phyloP scores from a whole-genome alignment of 495 filamentous ascomycete species.

The Glonium stellatum region DNA sequence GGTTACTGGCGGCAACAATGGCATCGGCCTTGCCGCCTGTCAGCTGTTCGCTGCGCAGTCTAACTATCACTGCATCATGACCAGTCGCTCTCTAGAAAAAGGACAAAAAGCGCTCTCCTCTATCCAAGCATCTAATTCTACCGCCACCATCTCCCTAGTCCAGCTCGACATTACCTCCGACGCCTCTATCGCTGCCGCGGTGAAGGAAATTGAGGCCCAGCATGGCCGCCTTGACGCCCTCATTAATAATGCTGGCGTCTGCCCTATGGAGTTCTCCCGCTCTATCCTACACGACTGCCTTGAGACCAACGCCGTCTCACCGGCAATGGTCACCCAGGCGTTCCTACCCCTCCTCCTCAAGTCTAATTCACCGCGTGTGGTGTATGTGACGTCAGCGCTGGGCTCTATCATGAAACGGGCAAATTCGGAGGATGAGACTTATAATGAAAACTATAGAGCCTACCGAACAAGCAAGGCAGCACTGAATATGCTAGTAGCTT shows the following conservation, averaged over 20 bases:
- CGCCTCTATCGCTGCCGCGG: constrained; percentile 24
- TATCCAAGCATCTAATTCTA: constrained; percentile 25
- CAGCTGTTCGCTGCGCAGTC: constrained; percentile 27
- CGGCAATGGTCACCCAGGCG: constrained; percentile 27
- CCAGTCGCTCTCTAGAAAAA: constrained; percentile 31
- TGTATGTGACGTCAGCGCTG: constrained; percentile 31
- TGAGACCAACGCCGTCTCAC: constrained; percentile 36
- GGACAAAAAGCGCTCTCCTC: constrained; percentile 29
- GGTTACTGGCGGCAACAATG: constrained; percentile 37
- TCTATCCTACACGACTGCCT: constrained; percentile 17
- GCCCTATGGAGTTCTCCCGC: constrained; percentile 2
- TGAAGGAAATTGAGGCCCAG: constrained; percentile 9
- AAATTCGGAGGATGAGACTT: constrained; percentile 10
- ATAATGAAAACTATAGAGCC: background rate
- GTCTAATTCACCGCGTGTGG: constrained; percentile 25
- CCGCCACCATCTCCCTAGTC: constrained; percentile 22
- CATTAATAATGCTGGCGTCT: constrained; percentile 25
- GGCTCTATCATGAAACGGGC: constrained; percentile 20
- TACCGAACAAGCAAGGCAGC: constrained; percentile 35
- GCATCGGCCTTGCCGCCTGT: constrained; percentile 34
- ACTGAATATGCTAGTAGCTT: constrained; percentile 30
- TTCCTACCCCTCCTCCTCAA: constrained; percentile 32
- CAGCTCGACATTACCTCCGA: constrained; percentile 30
- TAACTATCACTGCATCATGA: constrained; percentile 37
- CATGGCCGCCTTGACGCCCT: constrained; percentile 25